Percentiles rank a stretch among this genome's conserved stretches.
phyloP scores from a whole-genome alignment of 495 filamentous ascomycete species.

The Parathielavia appendiculata region DNA sequence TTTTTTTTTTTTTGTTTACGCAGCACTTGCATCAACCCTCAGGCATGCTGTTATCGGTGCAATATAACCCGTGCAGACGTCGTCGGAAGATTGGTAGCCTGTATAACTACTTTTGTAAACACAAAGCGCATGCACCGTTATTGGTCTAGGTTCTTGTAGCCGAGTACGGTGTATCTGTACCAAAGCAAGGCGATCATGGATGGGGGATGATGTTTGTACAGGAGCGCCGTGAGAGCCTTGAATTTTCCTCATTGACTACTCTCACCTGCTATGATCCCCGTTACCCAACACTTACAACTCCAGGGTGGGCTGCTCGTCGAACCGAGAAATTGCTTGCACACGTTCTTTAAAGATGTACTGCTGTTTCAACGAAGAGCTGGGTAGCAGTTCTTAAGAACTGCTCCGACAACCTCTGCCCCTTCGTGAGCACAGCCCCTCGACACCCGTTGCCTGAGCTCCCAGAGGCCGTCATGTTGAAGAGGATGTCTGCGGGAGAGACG shows the following conservation, averaged over 20 bases:
- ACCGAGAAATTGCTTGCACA: neutral
- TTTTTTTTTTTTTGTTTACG: no score
- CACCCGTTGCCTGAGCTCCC: neutral
- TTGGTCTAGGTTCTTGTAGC: no score
- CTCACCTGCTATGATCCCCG: neutral
- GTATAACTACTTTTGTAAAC: no score
- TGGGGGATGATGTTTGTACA: neutral
- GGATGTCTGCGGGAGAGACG: conserved; percentile 9
- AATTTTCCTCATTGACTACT: neutral
- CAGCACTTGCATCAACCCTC: no score
- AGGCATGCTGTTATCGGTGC: no score
- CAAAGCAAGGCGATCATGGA: neutral
- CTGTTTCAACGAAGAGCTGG: neutral
- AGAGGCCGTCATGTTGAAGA: neutral
- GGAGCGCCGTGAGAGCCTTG: neutral
- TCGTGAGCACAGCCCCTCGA: neutral
- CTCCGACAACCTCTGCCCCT: neutral
- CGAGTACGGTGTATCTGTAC: no score
- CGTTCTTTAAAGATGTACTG: neutral
- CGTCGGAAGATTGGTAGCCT: no score
- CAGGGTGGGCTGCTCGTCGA: neutral
- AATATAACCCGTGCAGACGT: no score
- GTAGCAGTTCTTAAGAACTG: neutral
- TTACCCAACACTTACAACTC: no score
- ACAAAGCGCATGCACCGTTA: no score